phyloP scores from a whole-genome alignment of 2,329 filamentous ascomycete species.

The Diaporthe amygdali region DNA sequence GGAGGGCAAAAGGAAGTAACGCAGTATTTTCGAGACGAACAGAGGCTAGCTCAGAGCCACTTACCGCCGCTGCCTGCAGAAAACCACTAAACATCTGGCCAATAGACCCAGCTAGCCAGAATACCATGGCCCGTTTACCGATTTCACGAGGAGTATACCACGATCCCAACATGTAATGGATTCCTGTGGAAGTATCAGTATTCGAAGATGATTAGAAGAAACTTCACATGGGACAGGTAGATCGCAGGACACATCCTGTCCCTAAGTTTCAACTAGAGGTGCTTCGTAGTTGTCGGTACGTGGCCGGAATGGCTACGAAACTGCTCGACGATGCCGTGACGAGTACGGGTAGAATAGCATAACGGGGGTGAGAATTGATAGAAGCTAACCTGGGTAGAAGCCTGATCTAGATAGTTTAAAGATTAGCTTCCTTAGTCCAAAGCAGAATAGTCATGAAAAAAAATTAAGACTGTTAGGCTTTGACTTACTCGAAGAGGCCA shows the following conservation, averaged over 20 bases:
- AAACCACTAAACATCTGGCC: constrained; percentile 66
- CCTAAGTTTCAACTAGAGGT: neutral
- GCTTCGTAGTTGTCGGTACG: no score
- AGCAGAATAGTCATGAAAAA: no score
- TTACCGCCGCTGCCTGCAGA: constrained; percentile 51
- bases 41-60: neutral
- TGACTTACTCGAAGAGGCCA: constrained; percentile 35
- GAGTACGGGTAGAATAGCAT: neutral
- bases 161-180: constrained; percentile 49
- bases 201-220: neutral
- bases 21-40: neutral
- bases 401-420: neutral
- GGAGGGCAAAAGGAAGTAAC: no score
- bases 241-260: no score
- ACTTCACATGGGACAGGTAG: neutral
- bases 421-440: neutral
- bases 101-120: constrained; percentile 63
- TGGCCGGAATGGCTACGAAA: no score
- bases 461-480: neutral
- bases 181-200: constrained; percentile 21
- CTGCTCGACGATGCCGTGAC: no score
- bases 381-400: constrained; percentile 26
- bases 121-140: constrained; percentile 67
- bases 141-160: constrained; percentile 68
- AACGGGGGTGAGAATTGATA: neutral